Base-by-base conservation (phyloP, 768 basidiomycete genomes). In the Leucosporidium scottii region DNA sequence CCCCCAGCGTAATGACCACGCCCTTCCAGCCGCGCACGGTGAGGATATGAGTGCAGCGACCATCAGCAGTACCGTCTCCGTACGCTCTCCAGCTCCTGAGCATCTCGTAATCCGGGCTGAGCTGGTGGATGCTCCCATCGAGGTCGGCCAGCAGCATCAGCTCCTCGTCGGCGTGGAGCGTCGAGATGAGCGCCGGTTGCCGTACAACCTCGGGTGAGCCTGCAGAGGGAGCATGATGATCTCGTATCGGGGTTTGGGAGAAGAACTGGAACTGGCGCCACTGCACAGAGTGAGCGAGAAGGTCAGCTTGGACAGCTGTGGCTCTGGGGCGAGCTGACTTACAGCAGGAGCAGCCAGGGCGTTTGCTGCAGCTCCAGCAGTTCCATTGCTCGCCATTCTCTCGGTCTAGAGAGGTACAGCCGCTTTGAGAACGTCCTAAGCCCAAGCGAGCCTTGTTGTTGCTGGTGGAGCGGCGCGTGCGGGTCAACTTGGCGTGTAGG, bases 211-310 rank as follows among this genome's bases (percentile, higher is more conserved):
- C 87, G 0, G 91, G 91, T 0, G 86, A 78, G 65, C 83, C 85
- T 3, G 84, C 83, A 20, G 90, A 80, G 76, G 94, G 23, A 13
- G 18, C 21, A 23, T n/a, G 30, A n/a, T 89, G 74, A 93, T 85
- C 3, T 82, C 81, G 74, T 91, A 91, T 77, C 86, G 90, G 69
- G 6, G 85, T 82, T 18, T 83, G 81, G 71, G 92, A 86, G 75
- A 96, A 97, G 84, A 96, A 96, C 4, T 86, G 82, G 80, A 94
- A 94, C 75, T 92, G 89, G 59, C 88, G 84, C 85, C 88, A 91
- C 90, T 93, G 77, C 64, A 30, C 3, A n/a, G 44, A 47, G 54
- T 61, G 51, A 50, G 20, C 23, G 21, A 18, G 23, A 28, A 21
- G 31, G 23, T 25, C 5, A 51, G 20, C 9, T 17, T 44, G 30